phyloP scores from a whole-genome alignment of 2,329 filamentous ascomycete genomes.

The Beauveria pseudobassiana region DNA sequence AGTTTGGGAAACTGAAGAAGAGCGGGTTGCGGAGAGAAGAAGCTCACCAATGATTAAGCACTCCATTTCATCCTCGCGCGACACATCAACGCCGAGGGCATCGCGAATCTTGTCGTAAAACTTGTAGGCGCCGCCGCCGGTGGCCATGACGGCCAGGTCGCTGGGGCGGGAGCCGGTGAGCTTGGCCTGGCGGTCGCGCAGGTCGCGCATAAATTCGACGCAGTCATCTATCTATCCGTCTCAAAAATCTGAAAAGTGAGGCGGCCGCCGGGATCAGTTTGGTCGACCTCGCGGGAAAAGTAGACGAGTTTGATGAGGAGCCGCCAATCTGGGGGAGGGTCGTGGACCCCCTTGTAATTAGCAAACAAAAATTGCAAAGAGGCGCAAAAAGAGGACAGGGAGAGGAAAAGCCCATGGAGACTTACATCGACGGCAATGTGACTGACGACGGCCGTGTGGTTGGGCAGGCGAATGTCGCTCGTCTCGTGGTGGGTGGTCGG shows the following conservation, averaged over 20 bases:
- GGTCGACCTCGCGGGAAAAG: slow-evolving; percentile 81
- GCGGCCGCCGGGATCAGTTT: slow-evolving; percentile 73
- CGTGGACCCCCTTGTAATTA: background rate
- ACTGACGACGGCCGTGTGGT: slow-evolving; percentile 91
- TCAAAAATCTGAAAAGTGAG: slow-evolving; percentile 96
- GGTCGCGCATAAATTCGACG: slow-evolving; percentile 79
- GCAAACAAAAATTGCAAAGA: background rate
- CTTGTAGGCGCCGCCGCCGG: slow-evolving; percentile 91
- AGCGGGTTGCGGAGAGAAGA: background rate
- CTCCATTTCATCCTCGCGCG: slow-evolving; percentile 96
- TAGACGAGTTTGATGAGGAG: slow-evolving; percentile 95
- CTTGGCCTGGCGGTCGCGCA: slow-evolving; percentile 74
- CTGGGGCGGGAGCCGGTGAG: slow-evolving; percentile 64
- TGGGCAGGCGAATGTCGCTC: slow-evolving; percentile 90
- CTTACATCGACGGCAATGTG: slow-evolving; percentile 94
- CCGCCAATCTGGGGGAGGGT: slow-evolving; percentile 68
- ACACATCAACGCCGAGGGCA: slow-evolving; percentile 76
- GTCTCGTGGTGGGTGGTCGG: slow-evolving; percentile 55
- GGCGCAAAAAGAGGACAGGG: slow-evolving; percentile 5
- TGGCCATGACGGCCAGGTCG: slow-evolving; percentile 88
- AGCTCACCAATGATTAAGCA: slow-evolving; percentile 81
- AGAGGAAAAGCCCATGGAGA: slow-evolving; percentile 18
- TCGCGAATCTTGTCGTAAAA: slow-evolving; percentile 89
- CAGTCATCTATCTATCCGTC: slow-evolving; percentile 92
- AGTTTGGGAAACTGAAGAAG: background rate